A percentile compares a stretch with the other conserved stretches of the same genome.
phyloP scores from a whole-genome alignment of 768 basidiomycete species.

The Rhizopogon sp. region DNA sequence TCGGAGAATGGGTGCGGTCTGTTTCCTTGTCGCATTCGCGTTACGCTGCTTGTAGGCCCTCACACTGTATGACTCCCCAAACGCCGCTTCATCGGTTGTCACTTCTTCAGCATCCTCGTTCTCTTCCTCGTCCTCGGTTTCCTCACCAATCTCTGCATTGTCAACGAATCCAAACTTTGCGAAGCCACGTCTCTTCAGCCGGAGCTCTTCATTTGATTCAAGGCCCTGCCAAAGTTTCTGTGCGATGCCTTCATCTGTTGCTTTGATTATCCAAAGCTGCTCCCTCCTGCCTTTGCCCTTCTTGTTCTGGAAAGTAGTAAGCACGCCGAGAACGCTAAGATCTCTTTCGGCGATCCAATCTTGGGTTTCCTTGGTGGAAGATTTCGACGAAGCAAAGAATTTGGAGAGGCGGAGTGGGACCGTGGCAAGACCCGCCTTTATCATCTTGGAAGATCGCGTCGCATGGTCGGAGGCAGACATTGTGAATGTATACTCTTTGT shows the following conservation, averaged over 20 bases:
- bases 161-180: slow-evolving; percentile 13
- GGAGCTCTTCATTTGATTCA: slow-evolving; percentile 48
- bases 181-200: slow-evolving; percentile 37
- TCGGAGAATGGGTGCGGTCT: slow-evolving; percentile 62
- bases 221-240: slow-evolving; percentile 53
- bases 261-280: slow-evolving; percentile 58
- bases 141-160: background rate
- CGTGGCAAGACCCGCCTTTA: slow-evolving; percentile 75
- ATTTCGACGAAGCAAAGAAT: slow-evolving; percentile 28
- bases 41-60: slow-evolving; percentile 67
- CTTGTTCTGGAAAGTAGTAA: slow-evolving; percentile 62
- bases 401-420: slow-evolving; percentile 65
- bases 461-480: slow-evolving; percentile 28
- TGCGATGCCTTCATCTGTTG: slow-evolving; percentile 21
- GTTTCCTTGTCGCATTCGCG: slow-evolving; percentile 56
- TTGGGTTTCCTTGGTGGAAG: slow-evolving; percentile 20
- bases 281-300: slow-evolving; percentile 62
- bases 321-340: slow-evolving; percentile 68
- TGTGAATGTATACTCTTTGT: slow-evolving; percentile 74
- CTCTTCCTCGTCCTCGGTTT: slow-evolving; percentile 9
- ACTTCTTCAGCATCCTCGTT: slow-evolving; percentile 1
- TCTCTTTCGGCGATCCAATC: slow-evolving; percentile 63
- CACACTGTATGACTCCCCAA: slow-evolving; percentile 21
- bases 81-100: slow-evolving; percentile 16
- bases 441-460: slow-evolving; percentile 14